Conservation (phyloP, 148 eudicot species). For the Chenopodium formosanum region DNA sequence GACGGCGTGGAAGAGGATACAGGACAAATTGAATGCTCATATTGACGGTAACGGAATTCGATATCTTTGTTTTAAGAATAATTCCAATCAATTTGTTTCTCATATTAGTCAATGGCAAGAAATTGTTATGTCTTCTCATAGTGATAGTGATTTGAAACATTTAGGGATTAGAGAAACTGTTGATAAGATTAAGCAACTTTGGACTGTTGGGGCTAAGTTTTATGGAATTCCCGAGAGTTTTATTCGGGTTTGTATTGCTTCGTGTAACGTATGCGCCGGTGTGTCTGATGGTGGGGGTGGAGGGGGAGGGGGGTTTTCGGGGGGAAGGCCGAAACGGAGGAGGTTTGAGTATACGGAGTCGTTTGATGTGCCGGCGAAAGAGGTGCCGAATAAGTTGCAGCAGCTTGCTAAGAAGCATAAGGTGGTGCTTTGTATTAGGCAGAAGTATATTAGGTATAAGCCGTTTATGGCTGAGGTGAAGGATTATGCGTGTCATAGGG, state of each 20-base stretch:
- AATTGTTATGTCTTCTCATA: slow-evolving; percentile 66
- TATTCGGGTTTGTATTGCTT: slow-evolving; percentile 69
- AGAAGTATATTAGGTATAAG: slow-evolving; percentile 94
- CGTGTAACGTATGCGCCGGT: slow-evolving; percentile 63
- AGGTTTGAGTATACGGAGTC: slow-evolving; percentile 91
- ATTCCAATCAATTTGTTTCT: slow-evolving; percentile 69
- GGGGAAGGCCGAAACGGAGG: slow-evolving; percentile 56
- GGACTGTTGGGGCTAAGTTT: slow-evolving; percentile 97
- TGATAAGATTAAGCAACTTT: slow-evolving; percentile 76
- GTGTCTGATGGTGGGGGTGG: slow-evolving; percentile 24
- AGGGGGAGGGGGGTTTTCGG: slow-evolving; percentile 24
- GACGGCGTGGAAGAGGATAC: slow-evolving; percentile 95
- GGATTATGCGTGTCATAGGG: slow-evolving; percentile 95
- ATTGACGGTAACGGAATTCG: slow-evolving; percentile 43
- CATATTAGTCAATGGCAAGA: slow-evolving; percentile 87
- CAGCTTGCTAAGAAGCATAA: slow-evolving; percentile 81
- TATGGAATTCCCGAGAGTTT: slow-evolving; percentile 94
- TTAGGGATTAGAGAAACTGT: slow-evolving; percentile 77
- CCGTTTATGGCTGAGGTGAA: slow-evolving; percentile 99
- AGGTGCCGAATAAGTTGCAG: slow-evolving; percentile 61
- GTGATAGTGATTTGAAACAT: slow-evolving; percentile 68
- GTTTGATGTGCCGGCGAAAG: slow-evolving; percentile 80
- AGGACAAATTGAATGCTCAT: slow-evolving; percentile 70
- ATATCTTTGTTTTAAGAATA: slow-evolving; percentile 76
- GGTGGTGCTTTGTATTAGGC: slow-evolving; percentile 89